phyloP scores from a whole-genome alignment of 2,329 filamentous ascomycete species.

The Cadophora malorum region DNA sequence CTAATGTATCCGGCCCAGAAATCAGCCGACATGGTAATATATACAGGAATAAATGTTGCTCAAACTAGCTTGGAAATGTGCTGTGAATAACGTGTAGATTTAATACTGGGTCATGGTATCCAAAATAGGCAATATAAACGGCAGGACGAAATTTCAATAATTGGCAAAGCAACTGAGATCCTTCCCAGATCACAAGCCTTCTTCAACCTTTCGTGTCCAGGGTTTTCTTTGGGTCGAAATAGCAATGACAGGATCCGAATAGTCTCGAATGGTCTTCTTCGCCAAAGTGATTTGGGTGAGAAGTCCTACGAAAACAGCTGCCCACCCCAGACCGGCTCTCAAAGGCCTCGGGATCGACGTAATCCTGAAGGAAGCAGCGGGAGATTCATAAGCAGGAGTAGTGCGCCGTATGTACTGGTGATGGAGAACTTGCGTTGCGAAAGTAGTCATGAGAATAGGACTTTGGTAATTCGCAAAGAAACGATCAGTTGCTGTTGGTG shows the following conservation, averaged over 20 bases:
- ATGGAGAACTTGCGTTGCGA: slow-evolving; percentile 36
- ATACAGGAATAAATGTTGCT: background rate
- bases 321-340: slow-evolving; percentile 40
- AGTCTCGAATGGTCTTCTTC: slow-evolving; percentile 36
- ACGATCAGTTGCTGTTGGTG: slow-evolving; percentile 32
- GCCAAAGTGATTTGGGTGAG: slow-evolving; percentile 39
- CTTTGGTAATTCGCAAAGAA: slow-evolving; percentile 38
- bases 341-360: slow-evolving; percentile 31
- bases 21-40: slow-evolving; percentile 59
- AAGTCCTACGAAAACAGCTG: slow-evolving; percentile 38
- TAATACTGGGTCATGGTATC: slow-evolving; percentile 23
- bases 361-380: slow-evolving; percentile 17
- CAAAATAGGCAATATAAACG: background rate
- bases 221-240: slow-evolving; percentile 28
- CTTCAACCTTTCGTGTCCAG: slow-evolving; percentile 24
- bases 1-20: slow-evolving; percentile 95
- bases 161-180: background rate
- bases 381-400: slow-evolving; percentile 27
- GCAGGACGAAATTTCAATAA: background rate
- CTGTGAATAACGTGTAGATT: background rate
- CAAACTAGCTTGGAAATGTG: background rate
- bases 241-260: slow-evolving; percentile 36
- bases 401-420: slow-evolving; percentile 37
- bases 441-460: slow-evolving; percentile 36
- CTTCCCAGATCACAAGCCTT: slow-evolving; percentile 23